phyloP scores from a whole-genome alignment of 2,329 filamentous ascomycete genomes.

The Alternaria alternata region DNA sequence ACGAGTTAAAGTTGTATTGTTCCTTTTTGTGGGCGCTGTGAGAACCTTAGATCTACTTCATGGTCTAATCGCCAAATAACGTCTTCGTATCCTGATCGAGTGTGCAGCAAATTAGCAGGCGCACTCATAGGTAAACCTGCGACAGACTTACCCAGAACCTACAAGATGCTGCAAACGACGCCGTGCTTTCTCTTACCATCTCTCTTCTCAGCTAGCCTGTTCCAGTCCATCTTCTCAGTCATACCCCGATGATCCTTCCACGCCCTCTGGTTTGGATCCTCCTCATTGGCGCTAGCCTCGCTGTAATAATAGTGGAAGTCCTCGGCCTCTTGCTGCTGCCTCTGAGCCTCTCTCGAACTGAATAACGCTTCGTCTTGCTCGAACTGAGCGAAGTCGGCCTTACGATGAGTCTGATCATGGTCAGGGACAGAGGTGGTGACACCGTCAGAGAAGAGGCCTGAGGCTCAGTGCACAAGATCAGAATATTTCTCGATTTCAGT shows the following conservation, averaged over 20 bases:
- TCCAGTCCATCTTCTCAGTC: background rate
- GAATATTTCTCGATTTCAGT: background rate
- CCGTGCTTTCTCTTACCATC: background rate
- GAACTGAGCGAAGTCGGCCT: too few species aligned
- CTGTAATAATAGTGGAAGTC: background rate
- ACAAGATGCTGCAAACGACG: background rate
- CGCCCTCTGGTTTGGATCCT: accelerated
- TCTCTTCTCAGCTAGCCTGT: background rate
- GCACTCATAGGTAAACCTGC: background rate
- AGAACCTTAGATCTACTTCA: background rate
- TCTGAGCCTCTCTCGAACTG: too few species aligned
- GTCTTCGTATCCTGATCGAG: background rate
- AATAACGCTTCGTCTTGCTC: too few species aligned
- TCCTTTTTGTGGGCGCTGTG: background rate
- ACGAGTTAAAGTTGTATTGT: background rate
- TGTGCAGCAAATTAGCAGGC: background rate
- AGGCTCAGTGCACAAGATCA: background rate
- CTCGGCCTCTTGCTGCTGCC: background rate
- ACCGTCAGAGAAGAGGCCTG: background rate
- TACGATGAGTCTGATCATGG: too few species aligned
- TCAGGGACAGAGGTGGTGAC: background rate
- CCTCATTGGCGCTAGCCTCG: background rate
- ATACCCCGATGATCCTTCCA: background rate
- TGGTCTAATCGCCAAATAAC: background rate
- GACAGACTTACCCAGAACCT: background rate